Conservation (phyloP, 208 protist genomes). For the Borovskyia barvae region DNA sequence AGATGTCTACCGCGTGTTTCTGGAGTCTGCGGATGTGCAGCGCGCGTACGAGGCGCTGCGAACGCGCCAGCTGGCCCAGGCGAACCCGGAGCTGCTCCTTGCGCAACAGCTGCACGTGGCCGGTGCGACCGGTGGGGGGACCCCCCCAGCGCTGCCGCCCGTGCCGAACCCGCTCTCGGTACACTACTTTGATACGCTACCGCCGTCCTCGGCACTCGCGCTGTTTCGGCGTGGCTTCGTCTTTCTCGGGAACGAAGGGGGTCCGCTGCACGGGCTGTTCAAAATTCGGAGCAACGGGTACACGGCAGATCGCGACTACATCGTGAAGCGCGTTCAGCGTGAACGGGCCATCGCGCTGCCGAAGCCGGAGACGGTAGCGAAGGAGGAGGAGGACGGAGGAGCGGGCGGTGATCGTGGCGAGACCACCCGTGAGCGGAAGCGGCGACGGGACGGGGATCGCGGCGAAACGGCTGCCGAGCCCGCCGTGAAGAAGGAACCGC, state of each 20-base stretch:
- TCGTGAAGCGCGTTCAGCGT: conserved; percentile 54
- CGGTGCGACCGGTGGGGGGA: conserved; percentile 5
- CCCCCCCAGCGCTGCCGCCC: conserved; percentile 6
- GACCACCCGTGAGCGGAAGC: too few relatives aligned
- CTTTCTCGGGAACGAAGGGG: conserved; percentile 95
- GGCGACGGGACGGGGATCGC: conserved; percentile 9
- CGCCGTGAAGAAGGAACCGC: conserved; percentile 16
- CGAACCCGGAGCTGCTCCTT: conserved; percentile 15
- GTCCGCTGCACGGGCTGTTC: conserved; percentile 92
- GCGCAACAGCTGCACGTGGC: conserved; percentile 16
- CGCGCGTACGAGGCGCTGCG: conserved; percentile 70
- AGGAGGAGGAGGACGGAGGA: conserved; percentile 1
- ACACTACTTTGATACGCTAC: conserved; percentile 98
- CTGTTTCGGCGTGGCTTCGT: conserved; percentile 95
- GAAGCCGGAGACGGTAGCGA: background rate
- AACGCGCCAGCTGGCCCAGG: conserved; percentile 31
- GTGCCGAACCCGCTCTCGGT: conserved; percentile 78
- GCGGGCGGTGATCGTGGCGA: conserved; percentile 4
- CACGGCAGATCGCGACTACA: conserved; percentile 62
- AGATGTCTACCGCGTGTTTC: conserved; percentile 97
- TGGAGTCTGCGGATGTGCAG: conserved; percentile 69
- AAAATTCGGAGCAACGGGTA: conserved; percentile 91
- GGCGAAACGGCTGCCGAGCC: background rate
- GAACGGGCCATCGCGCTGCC: conserved; percentile 10
- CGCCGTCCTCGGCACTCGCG: conserved; percentile 81